Conservation (phyloP, 2,329 filamentous ascomycete species). For the Cercospora canescens region DNA sequence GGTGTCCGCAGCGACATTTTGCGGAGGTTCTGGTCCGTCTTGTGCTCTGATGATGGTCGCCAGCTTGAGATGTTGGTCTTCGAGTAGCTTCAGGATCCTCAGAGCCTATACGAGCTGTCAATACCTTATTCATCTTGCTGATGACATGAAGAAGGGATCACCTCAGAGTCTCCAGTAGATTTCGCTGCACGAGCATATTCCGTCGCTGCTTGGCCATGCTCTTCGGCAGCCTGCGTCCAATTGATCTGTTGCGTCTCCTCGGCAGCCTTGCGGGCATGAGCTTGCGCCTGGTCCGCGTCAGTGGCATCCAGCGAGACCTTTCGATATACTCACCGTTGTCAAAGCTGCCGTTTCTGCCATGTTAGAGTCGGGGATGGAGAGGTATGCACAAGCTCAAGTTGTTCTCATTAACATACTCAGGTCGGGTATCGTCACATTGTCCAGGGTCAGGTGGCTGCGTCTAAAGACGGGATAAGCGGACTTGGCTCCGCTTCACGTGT, state of each 20-base stretch:
- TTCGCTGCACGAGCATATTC: conserved; percentile 85
- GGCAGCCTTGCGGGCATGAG: conserved; percentile 83
- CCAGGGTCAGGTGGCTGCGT: not conserved
- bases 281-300: conserved; percentile 65
- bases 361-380: not conserved
- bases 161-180: conserved; percentile 63
- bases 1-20: not conserved
- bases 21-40: conserved; percentile 16
- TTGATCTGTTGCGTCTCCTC: conserved; percentile 68
- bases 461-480: not conserved
- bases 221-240: conserved; percentile 78
- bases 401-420: not conserved
- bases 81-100: conserved; percentile 79
- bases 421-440: not conserved
- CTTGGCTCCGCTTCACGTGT: not conserved
- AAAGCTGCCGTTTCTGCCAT: conserved; percentile 32
- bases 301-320: not conserved
- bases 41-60: conserved; percentile 78
- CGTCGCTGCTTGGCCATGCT: conserved; percentile 83
- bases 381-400: not conserved
- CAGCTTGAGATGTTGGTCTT: conserved; percentile 82
- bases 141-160: conserved; percentile 29
- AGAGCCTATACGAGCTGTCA: conserved; percentile 65
- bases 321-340: conserved; percentile 1
- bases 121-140: not conserved